Evolutionary conservation across 1,284 basidiomycete genomes (phyloP).

Genomic region (Ustilago xerochloae): DNA sequence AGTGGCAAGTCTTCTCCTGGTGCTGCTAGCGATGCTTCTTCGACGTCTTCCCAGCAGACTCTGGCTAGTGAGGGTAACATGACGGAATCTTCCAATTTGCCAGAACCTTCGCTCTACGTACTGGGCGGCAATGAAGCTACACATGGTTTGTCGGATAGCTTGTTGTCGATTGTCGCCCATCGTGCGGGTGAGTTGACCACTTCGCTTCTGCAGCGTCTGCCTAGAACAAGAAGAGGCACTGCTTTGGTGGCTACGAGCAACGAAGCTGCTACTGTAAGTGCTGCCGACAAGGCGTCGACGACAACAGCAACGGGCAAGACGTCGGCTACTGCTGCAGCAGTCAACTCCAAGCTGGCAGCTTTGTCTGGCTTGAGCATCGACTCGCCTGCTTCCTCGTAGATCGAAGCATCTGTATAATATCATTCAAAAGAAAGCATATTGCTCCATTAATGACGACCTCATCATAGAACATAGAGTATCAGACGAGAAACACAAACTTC

Average conservation of each 20-base stretch:
- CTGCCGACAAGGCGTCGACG: background rate
- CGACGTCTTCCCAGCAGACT: conserved; percentile 42
- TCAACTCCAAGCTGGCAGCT: conserved; percentile 19
- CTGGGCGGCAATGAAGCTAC: conserved; percentile 66
- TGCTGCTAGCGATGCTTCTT: conserved; percentile 34
- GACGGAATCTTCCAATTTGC: background rate
- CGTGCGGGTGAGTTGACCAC: conserved; percentile 61
- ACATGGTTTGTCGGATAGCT: conserved; percentile 62
- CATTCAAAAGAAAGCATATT: conserved; percentile 2
- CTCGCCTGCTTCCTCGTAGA: conserved; percentile 1
- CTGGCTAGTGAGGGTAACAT: conserved; percentile 20
- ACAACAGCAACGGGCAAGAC: conserved; percentile 1
- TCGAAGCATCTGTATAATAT: background rate
- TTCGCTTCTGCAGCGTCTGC: conserved; percentile 40
- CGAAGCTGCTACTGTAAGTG: background rate
- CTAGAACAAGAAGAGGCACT: conserved; percentile 11
- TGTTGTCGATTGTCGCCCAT: conserved; percentile 62
- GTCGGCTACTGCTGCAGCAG: conserved; percentile 8
- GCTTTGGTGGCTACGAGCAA: background rate
- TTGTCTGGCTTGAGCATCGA: conserved; percentile 5
- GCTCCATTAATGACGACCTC: background rate
- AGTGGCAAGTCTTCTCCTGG: conserved; percentile 37
- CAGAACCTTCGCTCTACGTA: conserved; percentile 55
- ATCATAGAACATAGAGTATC: background rate
- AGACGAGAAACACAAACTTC: background rate